Evolutionary conservation across 805 yeast genomes (phyloP).

Genomic region (Zygosaccharomyces lentus): DNA sequence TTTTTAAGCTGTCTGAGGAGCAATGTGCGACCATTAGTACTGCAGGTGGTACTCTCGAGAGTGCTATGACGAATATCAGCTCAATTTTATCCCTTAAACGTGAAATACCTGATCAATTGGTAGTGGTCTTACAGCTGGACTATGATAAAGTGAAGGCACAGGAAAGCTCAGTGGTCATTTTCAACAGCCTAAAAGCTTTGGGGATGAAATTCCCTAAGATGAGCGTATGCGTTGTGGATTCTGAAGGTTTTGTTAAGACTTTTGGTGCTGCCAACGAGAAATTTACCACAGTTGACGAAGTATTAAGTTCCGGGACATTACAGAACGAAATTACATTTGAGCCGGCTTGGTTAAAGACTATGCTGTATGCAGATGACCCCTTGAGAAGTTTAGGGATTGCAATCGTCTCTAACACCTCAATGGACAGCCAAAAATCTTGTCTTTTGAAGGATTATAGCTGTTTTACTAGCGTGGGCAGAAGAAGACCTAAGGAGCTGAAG

Average conservation of each 20-base stretch:
- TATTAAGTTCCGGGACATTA: not conserved
- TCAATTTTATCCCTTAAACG: constrained; percentile 30
- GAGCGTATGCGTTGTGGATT: constrained; percentile 24
- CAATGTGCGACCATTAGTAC: not conserved
- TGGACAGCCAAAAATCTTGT: constrained; percentile 25
- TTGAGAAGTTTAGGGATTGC: constrained; percentile 19
- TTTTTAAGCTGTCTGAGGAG: constrained; percentile 12
- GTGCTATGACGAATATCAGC: constrained; percentile 27
- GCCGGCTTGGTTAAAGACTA: constrained; percentile 17
- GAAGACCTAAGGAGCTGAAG: constrained; percentile 28
- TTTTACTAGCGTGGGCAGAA: constrained; percentile 19
- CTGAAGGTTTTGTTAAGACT: constrained; percentile 16
- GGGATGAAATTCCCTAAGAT: constrained; percentile 15
- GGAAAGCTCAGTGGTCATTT: constrained; percentile 10
- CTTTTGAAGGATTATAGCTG: constrained; percentile 23
- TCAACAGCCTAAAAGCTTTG: constrained; percentile 28
- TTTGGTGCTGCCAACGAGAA: constrained; percentile 6
- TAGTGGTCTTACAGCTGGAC: constrained; percentile 31
- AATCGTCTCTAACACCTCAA: constrained; percentile 25
- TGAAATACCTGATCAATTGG: constrained; percentile 25
- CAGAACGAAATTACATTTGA: constrained; percentile 12
- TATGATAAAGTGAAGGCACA: constrained; percentile 14
- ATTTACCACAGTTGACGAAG: not conserved
- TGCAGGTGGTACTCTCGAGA: constrained; percentile 16
- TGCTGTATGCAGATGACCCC: constrained; percentile 11